A percentile compares a stretch with the other conserved stretches of the same genome.
These are phyloP conservation scores for Kwoniella shandongensis DNA, from an alignment of 768 basidiomycete genomes.

Conservation along the genomic window DNA sequence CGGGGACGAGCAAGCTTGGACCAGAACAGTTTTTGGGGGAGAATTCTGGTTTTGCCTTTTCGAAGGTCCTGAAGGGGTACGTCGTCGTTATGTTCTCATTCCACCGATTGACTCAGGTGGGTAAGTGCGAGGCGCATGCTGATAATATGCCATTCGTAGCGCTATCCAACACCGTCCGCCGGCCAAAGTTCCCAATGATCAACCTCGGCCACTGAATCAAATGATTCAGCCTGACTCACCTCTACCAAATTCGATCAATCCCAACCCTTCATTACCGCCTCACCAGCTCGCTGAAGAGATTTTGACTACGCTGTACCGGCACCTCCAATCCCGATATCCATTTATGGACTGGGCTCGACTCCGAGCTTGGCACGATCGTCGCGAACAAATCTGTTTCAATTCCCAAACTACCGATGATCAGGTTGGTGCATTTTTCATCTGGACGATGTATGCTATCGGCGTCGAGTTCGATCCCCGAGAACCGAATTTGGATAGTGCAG, in stretches of 20 bases:
- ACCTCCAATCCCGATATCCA: conserved; percentile 16
- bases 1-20: not conserved
- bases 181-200: not conserved
- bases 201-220: not conserved
- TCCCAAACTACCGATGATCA: conserved; percentile 5
- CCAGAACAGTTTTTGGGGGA: not conserved
- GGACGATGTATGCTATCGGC: conserved; percentile 19
- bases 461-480: conserved; percentile 5
- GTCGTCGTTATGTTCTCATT: too few species aligned
- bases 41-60: not conserved
- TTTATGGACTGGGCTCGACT: conserved; percentile 13
- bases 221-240: conserved; percentile 13
- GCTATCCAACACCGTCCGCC: not conserved
- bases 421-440: conserved; percentile 22
- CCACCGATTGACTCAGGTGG: too few species aligned
- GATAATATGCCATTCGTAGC: not conserved
- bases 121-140: too few species aligned
- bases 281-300: not conserved
- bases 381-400: not conserved
- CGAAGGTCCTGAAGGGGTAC: not conserved
- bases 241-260: conserved; percentile 5
- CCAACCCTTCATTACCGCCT: conserved; percentile 7
- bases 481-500: conserved; percentile 5
- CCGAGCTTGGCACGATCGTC: conserved; percentile 1
- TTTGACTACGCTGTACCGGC: conserved; percentile 4